phyloP scores from a whole-genome alignment of 2,329 filamentous ascomycete species.

The Ramularia endophylla region DNA sequence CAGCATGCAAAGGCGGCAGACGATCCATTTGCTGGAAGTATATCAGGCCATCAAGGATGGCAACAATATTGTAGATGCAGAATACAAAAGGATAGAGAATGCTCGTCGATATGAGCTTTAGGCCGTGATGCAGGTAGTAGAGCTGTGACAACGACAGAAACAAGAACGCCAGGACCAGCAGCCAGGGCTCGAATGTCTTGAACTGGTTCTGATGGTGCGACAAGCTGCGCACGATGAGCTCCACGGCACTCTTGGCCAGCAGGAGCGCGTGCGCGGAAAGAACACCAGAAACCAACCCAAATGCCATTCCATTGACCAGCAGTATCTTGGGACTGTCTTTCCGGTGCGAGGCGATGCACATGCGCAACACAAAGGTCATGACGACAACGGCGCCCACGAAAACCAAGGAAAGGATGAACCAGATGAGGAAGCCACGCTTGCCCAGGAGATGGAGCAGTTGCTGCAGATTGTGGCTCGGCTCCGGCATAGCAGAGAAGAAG shows the following conservation, averaged over 20 bases:
- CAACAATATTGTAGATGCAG: constrained; percentile 98
- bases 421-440: constrained; percentile 70
- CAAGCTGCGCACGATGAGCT: constrained; percentile 81
- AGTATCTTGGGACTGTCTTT: constrained; percentile 37
- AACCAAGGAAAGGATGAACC: constrained; percentile 78
- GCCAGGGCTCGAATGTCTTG: constrained; percentile 90
- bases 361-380: constrained; percentile 48
- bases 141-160: constrained; percentile 80
- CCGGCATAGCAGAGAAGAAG: constrained; percentile 86
- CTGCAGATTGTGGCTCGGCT: constrained; percentile 79
- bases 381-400: constrained; percentile 62
- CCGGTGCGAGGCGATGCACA: constrained; percentile 25
- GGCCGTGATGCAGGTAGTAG: constrained; percentile 88
- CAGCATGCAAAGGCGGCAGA: constrained; percentile 68
- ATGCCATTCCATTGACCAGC: constrained; percentile 75
- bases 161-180: constrained; percentile 76
- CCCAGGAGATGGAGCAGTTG: constrained; percentile 74
- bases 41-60: constrained; percentile 92
- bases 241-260: constrained; percentile 93
- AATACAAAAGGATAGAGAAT: constrained; percentile 96
- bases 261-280: constrained; percentile 89
- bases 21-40: constrained; percentile 88
- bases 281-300: constrained; percentile 82
- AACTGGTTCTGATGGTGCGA: constrained; percentile 89
- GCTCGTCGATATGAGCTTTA: constrained; percentile 92